Evolutionary conservation across 495 filamentous ascomycete genomes (phyloP).

Genomic region (Podospora pseudoanserina): DNA sequence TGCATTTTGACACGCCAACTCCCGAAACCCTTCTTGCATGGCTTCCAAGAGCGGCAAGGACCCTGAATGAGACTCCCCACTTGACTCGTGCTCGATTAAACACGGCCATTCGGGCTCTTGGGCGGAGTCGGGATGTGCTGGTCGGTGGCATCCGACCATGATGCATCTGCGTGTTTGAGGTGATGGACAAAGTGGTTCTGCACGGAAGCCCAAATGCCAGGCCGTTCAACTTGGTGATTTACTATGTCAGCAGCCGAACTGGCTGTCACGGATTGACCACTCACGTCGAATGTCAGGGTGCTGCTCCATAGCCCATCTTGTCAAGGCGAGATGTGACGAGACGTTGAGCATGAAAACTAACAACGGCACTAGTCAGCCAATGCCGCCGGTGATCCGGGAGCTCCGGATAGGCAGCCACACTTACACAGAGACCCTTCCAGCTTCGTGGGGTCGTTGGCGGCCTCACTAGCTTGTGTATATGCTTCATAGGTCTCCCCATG

Average conservation of each 20-base stretch:
- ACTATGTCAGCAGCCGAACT: not conserved
- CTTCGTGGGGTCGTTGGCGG: slow-evolving; percentile 8
- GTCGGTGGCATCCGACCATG: not conserved
- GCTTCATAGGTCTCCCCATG: slow-evolving; percentile 30
- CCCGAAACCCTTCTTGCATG: too few species aligned
- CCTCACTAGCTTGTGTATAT: slow-evolving; percentile 8
- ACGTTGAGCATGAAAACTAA: slow-evolving; percentile 32
- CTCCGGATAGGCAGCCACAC: not conserved
- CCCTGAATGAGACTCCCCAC: not conserved
- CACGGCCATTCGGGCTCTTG: not conserved
- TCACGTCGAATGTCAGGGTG: slow-evolving; percentile 26
- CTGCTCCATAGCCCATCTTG: slow-evolving; percentile 22
- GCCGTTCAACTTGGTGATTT: not conserved
- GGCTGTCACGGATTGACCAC: not conserved
- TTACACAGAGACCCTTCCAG: slow-evolving; percentile 18
- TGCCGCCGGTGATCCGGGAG: not conserved
- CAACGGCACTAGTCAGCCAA: not conserved
- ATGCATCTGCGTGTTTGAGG: slow-evolving; percentile 18
- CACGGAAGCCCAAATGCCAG: slow-evolving; percentile 20
- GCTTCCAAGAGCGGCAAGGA: not conserved
- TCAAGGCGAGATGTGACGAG: slow-evolving; percentile 24
- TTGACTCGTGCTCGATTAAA: not conserved
- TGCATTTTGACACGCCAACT: not conserved
- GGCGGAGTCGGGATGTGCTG: not conserved
- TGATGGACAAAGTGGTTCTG: slow-evolving; percentile 23